Evolutionary conservation across 352 stramenopile species (phyloP).

Genomic region (Globisporangium solare): DNA sequence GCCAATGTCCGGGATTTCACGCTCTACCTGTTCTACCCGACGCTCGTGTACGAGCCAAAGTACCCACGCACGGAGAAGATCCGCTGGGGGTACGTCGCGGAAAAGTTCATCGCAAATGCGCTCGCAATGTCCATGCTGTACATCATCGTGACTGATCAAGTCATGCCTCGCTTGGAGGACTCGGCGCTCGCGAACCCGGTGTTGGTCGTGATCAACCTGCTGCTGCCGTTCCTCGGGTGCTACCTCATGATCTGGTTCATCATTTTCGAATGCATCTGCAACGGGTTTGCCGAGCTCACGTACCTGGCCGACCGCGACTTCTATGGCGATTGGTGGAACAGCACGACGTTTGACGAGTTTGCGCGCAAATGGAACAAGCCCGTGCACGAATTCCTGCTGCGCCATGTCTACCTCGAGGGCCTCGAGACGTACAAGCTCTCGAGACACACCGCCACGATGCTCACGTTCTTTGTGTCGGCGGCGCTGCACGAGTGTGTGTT

Average conservation of each 20-base stretch:
- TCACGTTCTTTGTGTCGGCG: conserved; percentile 93
- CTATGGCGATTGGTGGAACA: conserved; percentile 98
- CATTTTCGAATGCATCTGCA: conserved; percentile 96
- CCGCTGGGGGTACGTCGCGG: conserved; percentile 78
- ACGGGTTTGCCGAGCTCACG: conserved; percentile 93
- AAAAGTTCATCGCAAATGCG: conserved; percentile 76
- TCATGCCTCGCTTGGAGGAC: conserved; percentile 80
- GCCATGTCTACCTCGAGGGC: conserved; percentile 81
- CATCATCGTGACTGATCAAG: conserved; percentile 89
- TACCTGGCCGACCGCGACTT: conserved; percentile 90
- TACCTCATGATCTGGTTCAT: conserved; percentile 96
- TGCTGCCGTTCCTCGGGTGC: conserved; percentile 91
- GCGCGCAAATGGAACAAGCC: conserved; percentile 96
- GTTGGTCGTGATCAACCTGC: conserved; percentile 74
- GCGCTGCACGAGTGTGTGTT: conserved; percentile 95
- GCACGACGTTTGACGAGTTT: conserved; percentile 89
- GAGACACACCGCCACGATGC: conserved; percentile 71
- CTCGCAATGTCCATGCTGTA: conserved; percentile 82
- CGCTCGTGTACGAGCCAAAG: conserved; percentile 93
- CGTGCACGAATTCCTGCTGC: conserved; percentile 93
- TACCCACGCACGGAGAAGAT: conserved; percentile 85
- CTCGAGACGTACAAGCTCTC: conserved; percentile 71
- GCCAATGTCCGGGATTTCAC: conserved; percentile 54
- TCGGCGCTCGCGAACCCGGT: conserved; percentile 47
- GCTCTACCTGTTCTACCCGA: conserved; percentile 79